A percentile compares a stretch with the other conserved stretches of the same genome.
Evolutionary conservation across 768 basidiomycete genomes (phyloP).

Genomic region (Russula sp.): DNA sequence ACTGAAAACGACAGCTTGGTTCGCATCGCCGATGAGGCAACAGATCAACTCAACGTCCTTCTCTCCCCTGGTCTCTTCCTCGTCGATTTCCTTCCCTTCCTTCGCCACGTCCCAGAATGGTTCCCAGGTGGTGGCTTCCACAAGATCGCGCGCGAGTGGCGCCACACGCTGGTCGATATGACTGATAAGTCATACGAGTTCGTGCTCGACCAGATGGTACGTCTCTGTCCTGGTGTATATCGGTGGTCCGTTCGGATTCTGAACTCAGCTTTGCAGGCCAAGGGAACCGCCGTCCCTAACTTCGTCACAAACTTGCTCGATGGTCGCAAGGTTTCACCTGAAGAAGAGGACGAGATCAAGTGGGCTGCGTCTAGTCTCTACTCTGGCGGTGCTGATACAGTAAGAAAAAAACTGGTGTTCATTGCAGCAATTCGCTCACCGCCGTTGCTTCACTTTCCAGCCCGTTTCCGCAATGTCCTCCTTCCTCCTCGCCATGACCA

Average conservation of each 20-base stretch:
- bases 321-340: constrained; percentile 8
- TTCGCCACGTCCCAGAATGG: constrained; percentile 24
- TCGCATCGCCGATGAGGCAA: constrained; percentile 23
- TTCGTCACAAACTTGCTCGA: constrained; percentile 20
- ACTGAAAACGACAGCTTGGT: constrained; percentile 21
- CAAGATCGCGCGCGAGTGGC: constrained; percentile 20
- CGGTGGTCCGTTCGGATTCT: not conserved
- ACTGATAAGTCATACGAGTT: constrained; percentile 19
- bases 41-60: constrained; percentile 18
- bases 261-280: constrained; percentile 4
- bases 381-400: constrained; percentile 24
- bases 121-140: constrained; percentile 25
- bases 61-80: constrained; percentile 16
- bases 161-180: constrained; percentile 18
- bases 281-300: constrained; percentile 19
- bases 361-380: constrained; percentile 25
- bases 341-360: constrained; percentile 22
- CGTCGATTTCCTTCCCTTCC: constrained; percentile 23
- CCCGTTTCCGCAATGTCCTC: constrained; percentile 25
- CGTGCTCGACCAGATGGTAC: constrained; percentile 19
- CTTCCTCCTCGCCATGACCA: constrained; percentile 27
- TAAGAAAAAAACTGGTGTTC: not conserved
- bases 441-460: not conserved
- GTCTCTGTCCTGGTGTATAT: not conserved
- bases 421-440: not conserved